A percentile compares a stretch with the other conserved stretches of the same genome.
These are phyloP conservation scores for Posidonia oceanica DNA, from an alignment of 116 monocot species.

Conservation along the genomic window DNA sequence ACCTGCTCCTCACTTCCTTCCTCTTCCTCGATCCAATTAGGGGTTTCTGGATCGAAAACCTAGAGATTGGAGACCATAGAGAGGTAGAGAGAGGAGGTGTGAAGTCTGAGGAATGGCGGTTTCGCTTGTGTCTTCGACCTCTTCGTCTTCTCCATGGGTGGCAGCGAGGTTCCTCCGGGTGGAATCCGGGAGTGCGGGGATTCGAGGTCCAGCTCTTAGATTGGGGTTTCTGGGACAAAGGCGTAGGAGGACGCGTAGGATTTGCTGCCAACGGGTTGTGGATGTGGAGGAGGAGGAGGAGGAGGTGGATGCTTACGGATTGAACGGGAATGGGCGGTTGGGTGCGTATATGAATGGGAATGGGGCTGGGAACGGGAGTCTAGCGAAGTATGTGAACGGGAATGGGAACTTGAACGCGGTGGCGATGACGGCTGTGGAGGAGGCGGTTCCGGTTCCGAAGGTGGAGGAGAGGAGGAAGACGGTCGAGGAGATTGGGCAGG, in stretches of 20 bases:
- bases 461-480: slow-evolving; percentile 46
- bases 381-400: slow-evolving; percentile 37
- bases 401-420: slow-evolving; percentile 12
- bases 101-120: slow-evolving; percentile 9
- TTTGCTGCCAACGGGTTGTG: slow-evolving; percentile 9
- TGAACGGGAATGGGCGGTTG: slow-evolving; percentile 17
- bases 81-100: background rate
- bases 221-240: background rate
- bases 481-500: slow-evolving; percentile 65
- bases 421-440: background rate
- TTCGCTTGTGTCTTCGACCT: slow-evolving; percentile 5
- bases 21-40: slow-evolving; percentile 2
- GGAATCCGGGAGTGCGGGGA: background rate
- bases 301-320: background rate
- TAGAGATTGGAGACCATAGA: background rate
- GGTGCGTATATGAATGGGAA: slow-evolving; percentile 29
- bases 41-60: background rate
- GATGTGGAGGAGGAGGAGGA: slow-evolving; percentile 8
- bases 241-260: slow-evolving; percentile 3
- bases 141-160: slow-evolving; percentile 5
- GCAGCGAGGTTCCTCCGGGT: background rate
- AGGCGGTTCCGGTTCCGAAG: background rate
- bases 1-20: background rate
- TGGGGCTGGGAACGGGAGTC: slow-evolving; percentile 28
- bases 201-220: slow-evolving; percentile 1